Conservation (phyloP, 2,329 filamentous ascomycete genomes). For the Cercospora janseana region DNA sequence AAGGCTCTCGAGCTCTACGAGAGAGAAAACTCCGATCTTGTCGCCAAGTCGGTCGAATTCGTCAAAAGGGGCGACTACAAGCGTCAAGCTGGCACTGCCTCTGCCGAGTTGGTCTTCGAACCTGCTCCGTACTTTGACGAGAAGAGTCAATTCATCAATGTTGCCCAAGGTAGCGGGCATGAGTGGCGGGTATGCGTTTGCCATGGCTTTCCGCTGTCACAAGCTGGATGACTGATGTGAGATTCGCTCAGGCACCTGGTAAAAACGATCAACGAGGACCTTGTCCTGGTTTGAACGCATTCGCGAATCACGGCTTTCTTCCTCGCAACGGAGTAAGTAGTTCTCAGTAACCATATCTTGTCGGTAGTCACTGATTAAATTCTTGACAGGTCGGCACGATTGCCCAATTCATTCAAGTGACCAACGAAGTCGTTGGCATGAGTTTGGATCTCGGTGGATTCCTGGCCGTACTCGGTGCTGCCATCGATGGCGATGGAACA, state of each 20-base stretch:
- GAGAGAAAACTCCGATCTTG: no score
- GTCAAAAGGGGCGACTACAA: no score
- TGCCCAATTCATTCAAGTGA: conserved; percentile 32
- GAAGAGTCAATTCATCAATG: conserved; percentile 31
- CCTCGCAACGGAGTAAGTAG: conserved; percentile 15
- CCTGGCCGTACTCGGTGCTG: conserved; percentile 20
- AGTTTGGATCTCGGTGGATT: conserved; percentile 32
- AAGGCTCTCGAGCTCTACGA: no score
- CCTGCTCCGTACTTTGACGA: conserved; percentile 34
- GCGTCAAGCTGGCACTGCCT: conserved; percentile 28
- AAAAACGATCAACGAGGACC: conserved; percentile 34
- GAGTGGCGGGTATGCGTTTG: no score
- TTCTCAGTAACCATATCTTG: not conserved
- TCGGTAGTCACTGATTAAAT: not conserved
- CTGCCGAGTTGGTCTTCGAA: conserved; percentile 29
- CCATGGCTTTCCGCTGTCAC: not conserved
- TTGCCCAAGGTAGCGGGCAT: conserved; percentile 29
- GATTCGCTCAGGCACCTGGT: conserved; percentile 26
- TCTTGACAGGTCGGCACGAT: conserved; percentile 28
- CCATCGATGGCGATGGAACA: conserved; percentile 19
- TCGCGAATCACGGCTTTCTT: conserved; percentile 32
- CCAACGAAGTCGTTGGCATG: conserved; percentile 37
- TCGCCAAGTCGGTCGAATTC: no score
- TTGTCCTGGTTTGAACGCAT: conserved; percentile 33
- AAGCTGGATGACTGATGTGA: not conserved